Evolutionary conservation across 352 stramenopile genomes (phyloP), one percentile per base, ranked within the genome.

Genomic region (Blastocystis sp.): DNA sequence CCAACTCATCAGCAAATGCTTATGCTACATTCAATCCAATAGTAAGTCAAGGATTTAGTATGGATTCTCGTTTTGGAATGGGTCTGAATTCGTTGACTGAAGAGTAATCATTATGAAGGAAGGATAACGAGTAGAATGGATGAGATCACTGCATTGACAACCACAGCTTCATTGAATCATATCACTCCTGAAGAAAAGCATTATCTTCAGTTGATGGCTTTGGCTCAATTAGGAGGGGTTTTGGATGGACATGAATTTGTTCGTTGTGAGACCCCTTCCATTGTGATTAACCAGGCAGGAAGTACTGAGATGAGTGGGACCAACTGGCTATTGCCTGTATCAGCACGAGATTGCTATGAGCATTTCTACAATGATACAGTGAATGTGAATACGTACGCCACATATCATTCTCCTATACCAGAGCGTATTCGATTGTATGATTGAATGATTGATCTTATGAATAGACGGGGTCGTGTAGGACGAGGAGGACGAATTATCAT

Each of bases 381-480:
- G 2, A 49, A 75, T 46, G 37, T 32, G 32, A 21, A 7, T 4
- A 49, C 63, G 21, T 75, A 54, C 1, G n/a, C 19, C n/a, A 5
- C 29, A 6, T 21, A 2, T 19, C 16, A 19, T 4, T 21, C 9
- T 2, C 7, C 5, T n/a, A 5, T 69, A 46, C 63, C 63, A 9
- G 37, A n/a, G 21, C 63, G 37, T n/a, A 54, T 29, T 39, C 63
- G 63, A 54, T 19, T 75, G 63, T 75, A 54, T n/a, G 63, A 19
- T n/a, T 37, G 32, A 29, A 19, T 24, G n/a, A 46, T 24, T 21
- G n/a, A 39, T 46, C 4, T 35, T 9, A 78, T 37, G 46, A 29
- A 5, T 46, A 78, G 67, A 65, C 71, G 71, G 49, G 71, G 71
- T 27, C 71, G 71, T 39, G 57, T 83, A 16, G 71, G 71, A 35